phyloP scores from a whole-genome alignment of 2,329 filamentous ascomycete genomes.

The Claviceps sp. region DNA sequence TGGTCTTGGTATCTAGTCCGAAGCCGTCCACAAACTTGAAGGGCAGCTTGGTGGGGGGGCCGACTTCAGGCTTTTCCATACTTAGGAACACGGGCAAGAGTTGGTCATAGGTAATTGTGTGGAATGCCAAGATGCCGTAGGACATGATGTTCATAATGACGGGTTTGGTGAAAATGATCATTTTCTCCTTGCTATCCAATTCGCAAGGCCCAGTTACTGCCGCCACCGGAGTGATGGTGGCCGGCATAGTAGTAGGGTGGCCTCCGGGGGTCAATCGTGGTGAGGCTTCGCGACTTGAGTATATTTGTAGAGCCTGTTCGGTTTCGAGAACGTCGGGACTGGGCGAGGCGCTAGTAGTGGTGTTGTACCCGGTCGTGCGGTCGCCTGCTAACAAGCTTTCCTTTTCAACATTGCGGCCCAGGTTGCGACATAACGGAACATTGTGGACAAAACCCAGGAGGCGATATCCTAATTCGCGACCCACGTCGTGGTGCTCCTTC shows the following conservation, averaged over 20 bases:
- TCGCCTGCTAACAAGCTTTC: conserved; percentile 51
- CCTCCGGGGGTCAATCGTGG: conserved; percentile 27
- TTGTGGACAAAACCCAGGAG: conserved; percentile 36
- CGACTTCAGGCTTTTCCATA: conserved; percentile 38
- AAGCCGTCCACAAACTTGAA: conserved; percentile 88
- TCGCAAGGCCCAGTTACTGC: not conserved
- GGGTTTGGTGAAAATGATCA: conserved; percentile 57
- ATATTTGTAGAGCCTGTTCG: conserved; percentile 54
- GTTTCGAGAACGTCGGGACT: conserved; percentile 7
- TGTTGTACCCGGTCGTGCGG: conserved; percentile 50
- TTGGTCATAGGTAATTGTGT: conserved; percentile 94
- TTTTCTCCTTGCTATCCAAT: conserved; percentile 26
- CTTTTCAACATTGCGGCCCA: conserved; percentile 36
- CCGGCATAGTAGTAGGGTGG: conserved; percentile 9
- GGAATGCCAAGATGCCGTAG: conserved; percentile 87
- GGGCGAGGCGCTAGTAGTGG: conserved; percentile 14
- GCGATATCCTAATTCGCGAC: conserved; percentile 63
- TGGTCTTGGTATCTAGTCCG: conserved; percentile 65
- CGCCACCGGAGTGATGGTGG: not conserved
- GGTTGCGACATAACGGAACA: conserved; percentile 20
- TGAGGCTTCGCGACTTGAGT: conserved; percentile 47
- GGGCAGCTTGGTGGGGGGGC: conserved; percentile 46
- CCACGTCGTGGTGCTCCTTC: conserved; percentile 62
- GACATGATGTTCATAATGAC: conserved; percentile 79
- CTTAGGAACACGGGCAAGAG: conserved; percentile 86